phyloP scores from a whole-genome alignment of 2,329 filamentous ascomycete species.

The Aureobasidium zeae region DNA sequence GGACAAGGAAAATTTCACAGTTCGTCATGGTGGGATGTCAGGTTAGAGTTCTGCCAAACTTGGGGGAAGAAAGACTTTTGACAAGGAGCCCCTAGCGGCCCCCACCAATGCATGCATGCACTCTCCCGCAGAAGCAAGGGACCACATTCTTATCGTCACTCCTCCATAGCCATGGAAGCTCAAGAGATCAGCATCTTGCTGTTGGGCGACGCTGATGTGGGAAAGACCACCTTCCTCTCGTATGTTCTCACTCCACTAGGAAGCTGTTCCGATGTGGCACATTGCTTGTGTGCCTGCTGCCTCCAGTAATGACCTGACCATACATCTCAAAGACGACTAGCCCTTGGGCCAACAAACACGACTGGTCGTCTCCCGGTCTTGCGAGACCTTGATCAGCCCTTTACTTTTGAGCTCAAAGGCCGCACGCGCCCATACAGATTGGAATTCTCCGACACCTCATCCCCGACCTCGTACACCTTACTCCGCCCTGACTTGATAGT shows the following conservation, averaged over 20 bases:
- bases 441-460: constrained; percentile 48
- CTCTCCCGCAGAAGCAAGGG: constrained; percentile 1
- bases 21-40: constrained; percentile 15
- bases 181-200: constrained; percentile 44
- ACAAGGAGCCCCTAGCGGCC: too few species aligned
- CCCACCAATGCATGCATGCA: constrained; percentile 5
- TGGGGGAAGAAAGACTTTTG: too few species aligned
- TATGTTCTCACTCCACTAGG: constrained; percentile 31
- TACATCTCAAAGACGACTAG: constrained; percentile 21
- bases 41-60: constrained; percentile 8
- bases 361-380: constrained; percentile 33
- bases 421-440: constrained; percentile 47
- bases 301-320: neutral
- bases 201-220: constrained; percentile 50
- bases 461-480: constrained; percentile 48
- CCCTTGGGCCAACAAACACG: constrained; percentile 20
- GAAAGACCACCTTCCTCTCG: constrained; percentile 56
- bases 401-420: constrained; percentile 49
- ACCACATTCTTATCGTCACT: neutral
- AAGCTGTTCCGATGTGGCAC: neutral
- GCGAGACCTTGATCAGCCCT: constrained; percentile 49
- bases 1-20: constrained; percentile 4
- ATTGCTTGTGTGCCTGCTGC: neutral
- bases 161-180: constrained; percentile 15
- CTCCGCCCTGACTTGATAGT: constrained; percentile 47